Conservation (phyloP, 1,284 basidiomycete species). For the Peniophora sp. region DNA sequence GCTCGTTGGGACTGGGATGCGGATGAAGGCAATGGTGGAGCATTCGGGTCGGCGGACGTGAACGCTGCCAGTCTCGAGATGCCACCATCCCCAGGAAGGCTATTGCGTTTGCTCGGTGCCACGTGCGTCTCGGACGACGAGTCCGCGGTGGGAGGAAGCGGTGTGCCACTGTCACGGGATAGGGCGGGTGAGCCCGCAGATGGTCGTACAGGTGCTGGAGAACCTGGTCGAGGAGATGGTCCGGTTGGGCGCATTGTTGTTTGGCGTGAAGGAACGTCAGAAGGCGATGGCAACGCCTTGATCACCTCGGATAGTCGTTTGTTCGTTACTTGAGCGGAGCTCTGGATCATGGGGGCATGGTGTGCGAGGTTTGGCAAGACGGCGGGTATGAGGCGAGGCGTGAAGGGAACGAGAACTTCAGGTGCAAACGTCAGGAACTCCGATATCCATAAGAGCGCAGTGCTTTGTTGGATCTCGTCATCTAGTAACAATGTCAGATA, state of each 20-base stretch:
- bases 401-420: constrained; percentile 91
- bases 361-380: constrained; percentile 94
- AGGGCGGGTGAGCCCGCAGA: neutral
- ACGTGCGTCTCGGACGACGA: neutral
- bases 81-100: constrained; percentile 5
- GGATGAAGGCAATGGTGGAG: neutral
- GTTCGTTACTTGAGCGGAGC: constrained; percentile 83
- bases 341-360: constrained; percentile 83
- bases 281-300: constrained; percentile 71
- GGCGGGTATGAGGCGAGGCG: constrained; percentile 85
- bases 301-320: constrained; percentile 81
- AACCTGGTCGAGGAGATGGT: constrained; percentile 36
- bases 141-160: neutral
- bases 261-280: constrained; percentile 40
- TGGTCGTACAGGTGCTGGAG: constrained; percentile 16
- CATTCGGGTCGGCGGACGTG: constrained; percentile 1
- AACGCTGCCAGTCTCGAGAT: constrained; percentile 5
- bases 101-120: constrained; percentile 8
- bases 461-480: constrained; percentile 85
- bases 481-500: constrained; percentile 35
- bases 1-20: constrained; percentile 17
- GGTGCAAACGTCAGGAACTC: constrained; percentile 86
- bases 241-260: constrained; percentile 32
- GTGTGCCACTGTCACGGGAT: neutral
- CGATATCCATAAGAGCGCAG: constrained; percentile 85